Base-by-base conservation (phyloP, 2,329 filamentous ascomycete species). In the Alternaria sp. region DNA sequence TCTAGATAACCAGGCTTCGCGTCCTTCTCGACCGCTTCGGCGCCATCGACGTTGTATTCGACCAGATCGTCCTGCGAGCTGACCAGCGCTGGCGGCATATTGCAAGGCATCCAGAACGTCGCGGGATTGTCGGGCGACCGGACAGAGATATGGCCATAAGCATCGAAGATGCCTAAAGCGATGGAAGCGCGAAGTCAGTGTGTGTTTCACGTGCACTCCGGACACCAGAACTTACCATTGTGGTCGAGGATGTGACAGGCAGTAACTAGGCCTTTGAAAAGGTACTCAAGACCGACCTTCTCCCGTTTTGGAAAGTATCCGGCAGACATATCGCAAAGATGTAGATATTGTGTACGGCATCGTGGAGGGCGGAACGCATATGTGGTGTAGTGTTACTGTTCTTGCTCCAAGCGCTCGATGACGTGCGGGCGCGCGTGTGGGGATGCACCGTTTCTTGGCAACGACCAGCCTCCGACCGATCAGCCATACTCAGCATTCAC, bases 71-170 rank as follows among this genome's bases (percentile, higher is more conserved):
- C 76, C 8, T 76, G 74, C 4, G 71, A 74, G 58, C 80, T 78
- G 17, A 84, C 75, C 4, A 84, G 70, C 0, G 82, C 82, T 5
- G 83, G 82, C 1, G 83, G 75, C 32, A 83, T 77, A n/a, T 77
- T 78, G 49, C 74, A 75, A 17, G 82, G 77, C 69, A 85, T 79
- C 77, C 81, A 84, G 72, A 84, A 84, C 0, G 81, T 83, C 3
- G 80, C 72, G 1, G 81, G 70, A 10, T 85, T 81, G 36, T 78
- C 75, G 8, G 86, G 85, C 59, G 86, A 82, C 6, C 86, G 81
- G 19, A 86, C 78, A 3, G 85, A 86, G 12, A 88, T 77, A 66
- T 88, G 86, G 17, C 86, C 85, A 68, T 85, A 88, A 1, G 83
- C 85, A 61, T 87, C 86, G 36, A 88, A 71, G 8, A 87, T 79